Conservation (phyloP, 1,284 basidiomycete species). For the Pseudozyma hubeiensis region DNA sequence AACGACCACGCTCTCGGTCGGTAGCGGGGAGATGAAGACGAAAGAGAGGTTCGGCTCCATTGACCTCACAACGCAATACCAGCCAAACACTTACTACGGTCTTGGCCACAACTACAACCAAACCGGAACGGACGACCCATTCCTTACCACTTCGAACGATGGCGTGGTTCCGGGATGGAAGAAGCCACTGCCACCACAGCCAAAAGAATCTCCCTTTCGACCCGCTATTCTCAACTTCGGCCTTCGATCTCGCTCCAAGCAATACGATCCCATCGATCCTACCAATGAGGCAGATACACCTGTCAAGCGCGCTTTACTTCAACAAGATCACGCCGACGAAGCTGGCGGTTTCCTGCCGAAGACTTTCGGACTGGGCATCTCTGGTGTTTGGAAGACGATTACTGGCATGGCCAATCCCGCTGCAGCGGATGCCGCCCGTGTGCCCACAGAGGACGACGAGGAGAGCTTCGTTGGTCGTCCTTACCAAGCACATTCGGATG, state of each 20-base stretch:
- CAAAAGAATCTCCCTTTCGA: constrained; percentile 37
- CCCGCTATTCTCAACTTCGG: constrained; percentile 30
- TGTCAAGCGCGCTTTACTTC: constrained; percentile 7
- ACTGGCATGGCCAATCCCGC: constrained; percentile 10
- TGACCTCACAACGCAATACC: constrained; percentile 3
- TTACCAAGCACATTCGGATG: constrained; percentile 10
- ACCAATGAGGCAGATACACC: constrained; percentile 17
- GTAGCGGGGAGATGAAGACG: constrained; percentile 29
- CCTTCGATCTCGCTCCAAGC: constrained; percentile 32
- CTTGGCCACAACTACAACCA: not conserved
- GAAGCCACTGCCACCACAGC: constrained; percentile 36
- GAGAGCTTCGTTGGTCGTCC: constrained; percentile 29
- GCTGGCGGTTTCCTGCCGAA: not conserved
- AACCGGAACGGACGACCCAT: constrained; percentile 14
- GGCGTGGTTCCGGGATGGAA: constrained; percentile 1
- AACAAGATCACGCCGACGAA: not conserved
- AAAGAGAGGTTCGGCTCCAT: constrained; percentile 25
- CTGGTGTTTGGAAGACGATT: constrained; percentile 35
- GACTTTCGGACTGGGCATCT: constrained; percentile 31
- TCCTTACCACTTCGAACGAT: not conserved
- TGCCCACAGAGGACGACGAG: constrained; percentile 21
- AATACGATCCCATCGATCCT: constrained; percentile 20
- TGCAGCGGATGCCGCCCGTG: not conserved
- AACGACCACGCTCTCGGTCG: constrained; percentile 29
- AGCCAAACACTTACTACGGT: not conserved